Percentiles rank a stretch among this genome's conserved stretches.
Evolutionary conservation across 768 basidiomycete genomes (phyloP).

Genomic region (Boletus coccyginus): DNA sequence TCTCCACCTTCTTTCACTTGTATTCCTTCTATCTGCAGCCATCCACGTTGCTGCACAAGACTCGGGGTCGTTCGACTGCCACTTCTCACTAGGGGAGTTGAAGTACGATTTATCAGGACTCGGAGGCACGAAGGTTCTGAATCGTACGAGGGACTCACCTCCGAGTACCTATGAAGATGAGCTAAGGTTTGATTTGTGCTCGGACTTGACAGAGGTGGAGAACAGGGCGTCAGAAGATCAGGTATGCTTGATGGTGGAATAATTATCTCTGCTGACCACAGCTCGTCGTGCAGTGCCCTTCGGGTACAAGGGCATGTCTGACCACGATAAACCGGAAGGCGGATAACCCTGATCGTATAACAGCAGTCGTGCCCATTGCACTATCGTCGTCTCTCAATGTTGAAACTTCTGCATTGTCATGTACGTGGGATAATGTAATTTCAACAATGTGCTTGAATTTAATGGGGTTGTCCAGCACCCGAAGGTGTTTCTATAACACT

Average conservation of each 20-base stretch:
- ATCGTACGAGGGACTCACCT: constrained; percentile 53
- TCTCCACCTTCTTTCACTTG: constrained; percentile 7
- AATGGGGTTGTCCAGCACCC: constrained; percentile 38
- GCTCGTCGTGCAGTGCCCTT: constrained; percentile 50
- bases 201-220: constrained; percentile 47
- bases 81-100: constrained; percentile 35
- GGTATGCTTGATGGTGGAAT: constrained; percentile 41
- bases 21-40: constrained; percentile 20
- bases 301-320: constrained; percentile 72
- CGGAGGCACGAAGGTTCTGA: constrained; percentile 48
- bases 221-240: constrained; percentile 58
- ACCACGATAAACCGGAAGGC: constrained; percentile 62
- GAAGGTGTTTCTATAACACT: constrained; percentile 56
- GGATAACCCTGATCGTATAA: constrained; percentile 54
- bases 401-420: constrained; percentile 27
- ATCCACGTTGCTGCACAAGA: constrained; percentile 37
- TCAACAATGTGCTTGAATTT: background rate
- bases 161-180: constrained; percentile 62
- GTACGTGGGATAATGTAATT: constrained; percentile 33
- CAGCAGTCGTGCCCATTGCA: constrained; percentile 75
- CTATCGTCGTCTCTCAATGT: constrained; percentile 32
- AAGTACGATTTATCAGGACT: constrained; percentile 63
- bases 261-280: constrained; percentile 2
- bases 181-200: constrained; percentile 67
- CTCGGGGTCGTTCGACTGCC: constrained; percentile 50